phyloP scores from a whole-genome alignment of 805 yeast genomes.

The Blastobotrys muscicola region DNA sequence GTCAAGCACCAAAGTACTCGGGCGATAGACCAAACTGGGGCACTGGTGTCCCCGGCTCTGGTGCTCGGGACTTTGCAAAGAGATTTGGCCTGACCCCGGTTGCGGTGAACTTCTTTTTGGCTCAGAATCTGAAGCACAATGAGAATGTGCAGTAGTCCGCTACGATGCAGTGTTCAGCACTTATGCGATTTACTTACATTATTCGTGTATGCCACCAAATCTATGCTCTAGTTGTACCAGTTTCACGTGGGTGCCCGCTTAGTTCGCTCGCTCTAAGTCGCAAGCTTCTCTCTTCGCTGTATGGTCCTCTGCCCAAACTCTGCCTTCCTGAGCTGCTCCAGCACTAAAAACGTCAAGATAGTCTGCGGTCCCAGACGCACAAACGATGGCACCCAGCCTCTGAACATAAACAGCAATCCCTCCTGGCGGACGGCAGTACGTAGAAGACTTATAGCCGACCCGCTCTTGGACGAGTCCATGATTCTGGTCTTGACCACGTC shows the following conservation, averaged over 20 bases:
- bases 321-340: constrained; percentile 30
- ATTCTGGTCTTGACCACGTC: constrained; percentile 84
- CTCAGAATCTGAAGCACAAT: constrained; percentile 37
- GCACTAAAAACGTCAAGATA: constrained; percentile 31
- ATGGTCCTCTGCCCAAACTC: constrained; percentile 8
- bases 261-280: neutral
- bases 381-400: constrained; percentile 89
- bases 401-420: constrained; percentile 72
- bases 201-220: neutral
- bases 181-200: no score
- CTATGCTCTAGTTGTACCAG: neutral
- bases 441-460: constrained; percentile 44
- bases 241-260: no score
- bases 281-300: neutral
- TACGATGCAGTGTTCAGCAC: neutral
- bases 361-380: constrained; percentile 70
- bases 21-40: constrained; percentile 68
- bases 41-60: constrained; percentile 68
- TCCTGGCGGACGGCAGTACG: constrained; percentile 49
- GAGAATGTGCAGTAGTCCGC: neutral
- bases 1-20: constrained; percentile 19
- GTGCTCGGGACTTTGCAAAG: constrained; percentile 65
- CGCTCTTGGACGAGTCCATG: constrained; percentile 46
- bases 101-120: constrained; percentile 75
- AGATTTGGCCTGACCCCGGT: constrained; percentile 51